Conservation (phyloP, 2,329 filamentous ascomycete genomes). For the Orbilia brochopaga region DNA sequence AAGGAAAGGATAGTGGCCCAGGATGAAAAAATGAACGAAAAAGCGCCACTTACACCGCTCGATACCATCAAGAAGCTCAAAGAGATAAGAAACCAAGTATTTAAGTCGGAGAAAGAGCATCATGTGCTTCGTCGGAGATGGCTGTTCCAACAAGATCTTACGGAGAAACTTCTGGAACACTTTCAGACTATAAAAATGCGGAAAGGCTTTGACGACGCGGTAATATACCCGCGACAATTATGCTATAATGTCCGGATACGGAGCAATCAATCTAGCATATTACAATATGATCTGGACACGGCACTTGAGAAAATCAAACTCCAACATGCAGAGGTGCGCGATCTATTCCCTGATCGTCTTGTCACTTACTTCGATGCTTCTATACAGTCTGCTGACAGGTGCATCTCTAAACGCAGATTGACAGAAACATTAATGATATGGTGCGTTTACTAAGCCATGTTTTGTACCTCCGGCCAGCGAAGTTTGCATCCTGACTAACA, state of each 20-base stretch:
- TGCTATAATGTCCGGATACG: slow-evolving; percentile 26
- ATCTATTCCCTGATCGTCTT: background rate
- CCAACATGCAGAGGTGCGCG: slow-evolving; percentile 40
- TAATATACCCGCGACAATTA: slow-evolving; percentile 20
- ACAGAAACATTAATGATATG: slow-evolving; percentile 40
- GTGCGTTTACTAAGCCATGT: background rate
- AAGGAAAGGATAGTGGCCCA: slow-evolving; percentile 23
- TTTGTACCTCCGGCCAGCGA: background rate
- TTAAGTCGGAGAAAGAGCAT: slow-evolving; percentile 29
- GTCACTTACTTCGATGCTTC: background rate
- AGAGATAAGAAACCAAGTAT: slow-evolving; percentile 21
- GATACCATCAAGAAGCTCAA: slow-evolving; percentile 12
- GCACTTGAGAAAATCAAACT: slow-evolving; percentile 38
- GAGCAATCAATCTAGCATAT: slow-evolving; percentile 23
- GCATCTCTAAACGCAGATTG: slow-evolving; percentile 14
- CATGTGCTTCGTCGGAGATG: slow-evolving; percentile 23
- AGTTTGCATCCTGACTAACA: background rate
- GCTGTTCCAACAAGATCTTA: slow-evolving; percentile 37
- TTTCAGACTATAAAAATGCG: slow-evolving; percentile 32
- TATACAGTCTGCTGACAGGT: background rate
- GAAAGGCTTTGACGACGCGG: slow-evolving; percentile 26
- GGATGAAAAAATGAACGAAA: slow-evolving; percentile 24
- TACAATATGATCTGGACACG: slow-evolving; percentile 34
- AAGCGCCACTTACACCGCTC: background rate
- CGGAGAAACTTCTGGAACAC: slow-evolving; percentile 15